These are phyloP conservation scores for Oryza rufipogon DNA, from an alignment of 176 grass and related monocot species.

Conservation along the genomic window DNA sequence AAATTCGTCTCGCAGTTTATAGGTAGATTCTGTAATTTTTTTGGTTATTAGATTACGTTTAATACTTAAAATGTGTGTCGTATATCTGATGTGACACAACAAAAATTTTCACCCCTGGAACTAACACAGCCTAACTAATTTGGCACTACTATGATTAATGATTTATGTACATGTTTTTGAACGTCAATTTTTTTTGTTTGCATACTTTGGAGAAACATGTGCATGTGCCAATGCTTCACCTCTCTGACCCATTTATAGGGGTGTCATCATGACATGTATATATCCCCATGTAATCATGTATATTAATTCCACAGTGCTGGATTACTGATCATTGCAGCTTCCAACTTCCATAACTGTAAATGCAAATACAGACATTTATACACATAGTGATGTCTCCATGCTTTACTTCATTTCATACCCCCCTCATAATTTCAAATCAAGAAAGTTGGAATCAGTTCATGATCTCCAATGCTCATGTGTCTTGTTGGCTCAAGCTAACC, in stretches of 20 bases:
- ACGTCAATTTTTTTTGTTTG: background rate
- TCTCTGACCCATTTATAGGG: slow-evolving; percentile 25
- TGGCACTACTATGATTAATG: too few species aligned
- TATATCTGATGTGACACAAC: too few species aligned
- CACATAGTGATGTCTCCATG: slow-evolving; percentile 11
- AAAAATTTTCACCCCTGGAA: too few species aligned
- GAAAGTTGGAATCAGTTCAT: background rate
- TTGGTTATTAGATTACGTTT: too few species aligned
- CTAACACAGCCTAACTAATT: background rate
- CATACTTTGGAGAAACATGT: background rate
- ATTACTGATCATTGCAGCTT: slow-evolving; percentile 44
- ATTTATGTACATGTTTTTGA: background rate
- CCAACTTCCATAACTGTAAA: slow-evolving; percentile 37
- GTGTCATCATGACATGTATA: slow-evolving; percentile 24
- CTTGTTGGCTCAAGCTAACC: background rate
- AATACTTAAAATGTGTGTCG: too few species aligned
- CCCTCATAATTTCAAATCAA: slow-evolving; percentile 2
- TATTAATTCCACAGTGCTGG: slow-evolving; percentile 36
- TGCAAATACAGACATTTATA: slow-evolving; percentile 28
- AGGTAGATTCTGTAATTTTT: too few species aligned
- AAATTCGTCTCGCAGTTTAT: too few species aligned
- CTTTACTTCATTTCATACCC: background rate
- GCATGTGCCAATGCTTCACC: slow-evolving; percentile 15
- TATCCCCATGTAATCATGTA: background rate
- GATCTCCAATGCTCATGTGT: background rate